phyloP scores from a whole-genome alignment of 2,329 filamentous ascomycete genomes.

The Xylariales sp. region DNA sequence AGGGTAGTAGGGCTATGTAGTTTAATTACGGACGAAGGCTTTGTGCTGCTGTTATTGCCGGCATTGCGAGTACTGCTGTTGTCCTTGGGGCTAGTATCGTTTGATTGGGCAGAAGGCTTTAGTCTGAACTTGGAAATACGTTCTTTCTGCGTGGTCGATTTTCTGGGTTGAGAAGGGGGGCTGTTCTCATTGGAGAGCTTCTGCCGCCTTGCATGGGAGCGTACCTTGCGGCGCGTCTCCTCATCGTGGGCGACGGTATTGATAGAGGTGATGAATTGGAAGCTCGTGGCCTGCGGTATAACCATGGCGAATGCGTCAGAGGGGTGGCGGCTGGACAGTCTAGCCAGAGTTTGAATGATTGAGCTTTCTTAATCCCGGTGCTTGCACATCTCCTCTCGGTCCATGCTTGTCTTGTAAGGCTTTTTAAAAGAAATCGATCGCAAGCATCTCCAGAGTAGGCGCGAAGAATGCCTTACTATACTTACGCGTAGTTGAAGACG shows the following conservation, averaged over 20 bases:
- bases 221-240: conserved; percentile 51
- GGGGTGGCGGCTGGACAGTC: conserved; percentile 7
- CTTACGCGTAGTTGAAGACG: conserved; percentile 22
- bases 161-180: conserved; percentile 43
- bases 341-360: conserved; percentile 5
- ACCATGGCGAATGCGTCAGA: conserved; percentile 31
- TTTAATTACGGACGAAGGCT: conserved; percentile 18
- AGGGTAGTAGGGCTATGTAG: conserved; percentile 7
- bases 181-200: conserved; percentile 47
- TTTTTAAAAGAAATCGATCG: conserved; percentile 25
- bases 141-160: conserved; percentile 48
- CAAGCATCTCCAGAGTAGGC: neutral
- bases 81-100: conserved; percentile 11
- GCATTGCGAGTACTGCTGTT: conserved; percentile 20
- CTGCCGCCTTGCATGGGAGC: conserved; percentile 51
- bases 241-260: conserved; percentile 51
- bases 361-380: conserved; percentile 16
- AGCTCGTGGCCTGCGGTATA: conserved; percentile 41
- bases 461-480: neutral
- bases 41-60: conserved; percentile 9
- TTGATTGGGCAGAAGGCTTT: conserved; percentile 37
- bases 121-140: conserved; percentile 51
- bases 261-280: conserved; percentile 53
- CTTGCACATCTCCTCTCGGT: conserved; percentile 13
- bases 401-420: conserved; percentile 15